These are phyloP conservation scores for Aspergillus piperis DNA, from an alignment of 2,329 filamentous ascomycete species.

Conservation along the genomic window DNA sequence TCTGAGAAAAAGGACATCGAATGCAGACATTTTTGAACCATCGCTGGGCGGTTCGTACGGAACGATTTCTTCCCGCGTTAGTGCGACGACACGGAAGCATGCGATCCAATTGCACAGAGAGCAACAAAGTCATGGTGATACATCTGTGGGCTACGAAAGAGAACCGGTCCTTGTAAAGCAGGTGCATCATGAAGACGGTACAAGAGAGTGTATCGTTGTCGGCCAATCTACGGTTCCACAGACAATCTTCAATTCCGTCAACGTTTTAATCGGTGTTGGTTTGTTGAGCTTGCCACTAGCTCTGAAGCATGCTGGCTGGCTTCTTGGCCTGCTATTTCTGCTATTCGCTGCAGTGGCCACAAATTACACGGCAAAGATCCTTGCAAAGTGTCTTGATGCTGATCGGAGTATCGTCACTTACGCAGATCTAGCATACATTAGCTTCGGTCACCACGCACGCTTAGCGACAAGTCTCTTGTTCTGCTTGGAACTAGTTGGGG, in stretches of 20 bases:
- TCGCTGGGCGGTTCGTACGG: slow-evolving; percentile 66
- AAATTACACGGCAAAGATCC: slow-evolving; percentile 78
- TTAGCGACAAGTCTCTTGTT: slow-evolving; percentile 83
- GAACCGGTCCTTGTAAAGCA: slow-evolving; percentile 85
- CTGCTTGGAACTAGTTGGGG: slow-evolving; percentile 80
- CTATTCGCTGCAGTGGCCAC: slow-evolving; percentile 74
- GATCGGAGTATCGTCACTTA: slow-evolving; percentile 88
- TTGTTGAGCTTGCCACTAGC: slow-evolving; percentile 86
- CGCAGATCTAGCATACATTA: slow-evolving; percentile 87
- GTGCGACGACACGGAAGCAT: slow-evolving; percentile 58
- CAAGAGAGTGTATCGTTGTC: slow-evolving; percentile 78
- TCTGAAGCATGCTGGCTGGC: slow-evolving; percentile 83
- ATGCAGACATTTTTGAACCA: slow-evolving; percentile 42
- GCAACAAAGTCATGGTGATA: slow-evolving; percentile 49
- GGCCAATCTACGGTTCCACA: slow-evolving; percentile 95
- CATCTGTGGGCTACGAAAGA: slow-evolving; percentile 58
- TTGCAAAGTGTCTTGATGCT: slow-evolving; percentile 85
- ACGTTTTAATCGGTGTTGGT: slow-evolving; percentile 87
- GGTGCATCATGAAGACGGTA: slow-evolving; percentile 80
- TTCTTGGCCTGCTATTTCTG: slow-evolving; percentile 76
- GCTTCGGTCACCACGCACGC: slow-evolving; percentile 80
- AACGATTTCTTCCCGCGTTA: slow-evolving; percentile 58
- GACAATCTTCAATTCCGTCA: slow-evolving; percentile 95
- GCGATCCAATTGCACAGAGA: slow-evolving; percentile 57
- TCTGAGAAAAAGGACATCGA: slow-evolving; percentile 23